Conservation (phyloP, 139 green algal genomes). For the Tetradesmus lagerheimii region DNA sequence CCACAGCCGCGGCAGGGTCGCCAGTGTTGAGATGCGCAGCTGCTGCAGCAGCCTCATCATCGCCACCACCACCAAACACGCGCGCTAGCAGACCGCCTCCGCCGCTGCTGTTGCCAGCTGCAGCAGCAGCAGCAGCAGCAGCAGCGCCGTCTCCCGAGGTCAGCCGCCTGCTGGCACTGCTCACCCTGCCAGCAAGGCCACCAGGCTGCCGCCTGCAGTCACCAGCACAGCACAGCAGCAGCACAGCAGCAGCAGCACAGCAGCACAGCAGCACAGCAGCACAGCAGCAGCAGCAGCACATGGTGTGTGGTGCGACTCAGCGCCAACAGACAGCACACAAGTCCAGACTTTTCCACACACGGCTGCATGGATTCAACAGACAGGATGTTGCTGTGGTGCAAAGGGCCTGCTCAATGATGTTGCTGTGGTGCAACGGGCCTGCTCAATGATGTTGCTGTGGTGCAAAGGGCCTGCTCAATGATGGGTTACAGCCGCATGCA, state of each 20-base stretch:
- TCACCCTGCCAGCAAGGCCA: background rate
- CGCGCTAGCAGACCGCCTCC: background rate
- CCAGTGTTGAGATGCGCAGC: constrained; percentile 16
- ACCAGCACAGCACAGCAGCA: background rate
- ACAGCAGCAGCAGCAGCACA: background rate
- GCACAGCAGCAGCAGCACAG: background rate
- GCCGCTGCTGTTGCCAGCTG: background rate
- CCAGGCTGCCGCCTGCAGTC: background rate
- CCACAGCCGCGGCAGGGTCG: constrained; percentile 36
- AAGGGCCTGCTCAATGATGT: too few species aligned
- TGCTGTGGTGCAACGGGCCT: too few species aligned
- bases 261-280: background rate
- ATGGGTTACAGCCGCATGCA: too few species aligned
- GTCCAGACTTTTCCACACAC: too few species aligned
- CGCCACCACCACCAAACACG: constrained; percentile 10
- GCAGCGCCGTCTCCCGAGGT: background rate
- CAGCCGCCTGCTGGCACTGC: background rate
- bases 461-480: too few species aligned
- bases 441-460: too few species aligned
- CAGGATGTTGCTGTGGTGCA: too few species aligned
- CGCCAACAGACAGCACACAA: too few species aligned
- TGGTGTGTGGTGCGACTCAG: too few species aligned
- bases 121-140: background rate
- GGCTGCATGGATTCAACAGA: background rate
- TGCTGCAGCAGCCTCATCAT: background rate